Evolutionary conservation across 2,329 filamentous ascomycete genomes (phyloP), one percentile per base, ranked within the genome.

Genomic region (Colletotrichum nymphaeae): DNA sequence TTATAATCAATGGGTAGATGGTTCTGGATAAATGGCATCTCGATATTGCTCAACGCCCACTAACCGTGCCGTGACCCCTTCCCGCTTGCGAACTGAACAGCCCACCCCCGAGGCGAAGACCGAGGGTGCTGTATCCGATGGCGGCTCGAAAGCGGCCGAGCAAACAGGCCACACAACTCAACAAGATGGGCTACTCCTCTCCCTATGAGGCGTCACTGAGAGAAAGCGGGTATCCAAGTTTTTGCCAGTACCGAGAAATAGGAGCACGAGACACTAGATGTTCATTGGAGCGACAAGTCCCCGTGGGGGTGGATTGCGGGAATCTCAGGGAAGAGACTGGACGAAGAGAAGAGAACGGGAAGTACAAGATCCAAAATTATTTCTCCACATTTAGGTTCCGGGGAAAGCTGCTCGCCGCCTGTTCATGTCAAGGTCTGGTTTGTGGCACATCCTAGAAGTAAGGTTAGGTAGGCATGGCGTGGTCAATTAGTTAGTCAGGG

Each of bases 241-340:
- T 22, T 49, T 49, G 19, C 19, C 42, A 49, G 42, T n/a, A 49
- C 19, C 19, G 42, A 22, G 19, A 52, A 8, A 11, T 8, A 56
- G 24, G 35, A 60, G 30, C 59, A 42, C 66, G n/a, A 64, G 53
- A 63, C 42, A 9, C 66, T 72, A 28, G 53, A 56, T 28, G 42
- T 37, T 63, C 59, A 69, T 69, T 69, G 70, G 66, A 60, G 58
- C 42, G 66, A 59, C 22, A 28, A 26, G 22, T 37, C 66, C 59
- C 59, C 66, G 53, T 64, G 59, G 65, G 65, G 69, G 59, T 46
- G 42, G 69, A 32, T 46, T n/a, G 56, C 42, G 22, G 4, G 32
- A 32, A 22, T 55, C 26, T 32, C 16, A 5, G 55, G 49, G 49
- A 35, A 57, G 14, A 49, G 52, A 28, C 46, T 28, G 32, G 24